phyloP scores from a whole-genome alignment of 257 asterid species.

The Solanum gandarillasii region DNA sequence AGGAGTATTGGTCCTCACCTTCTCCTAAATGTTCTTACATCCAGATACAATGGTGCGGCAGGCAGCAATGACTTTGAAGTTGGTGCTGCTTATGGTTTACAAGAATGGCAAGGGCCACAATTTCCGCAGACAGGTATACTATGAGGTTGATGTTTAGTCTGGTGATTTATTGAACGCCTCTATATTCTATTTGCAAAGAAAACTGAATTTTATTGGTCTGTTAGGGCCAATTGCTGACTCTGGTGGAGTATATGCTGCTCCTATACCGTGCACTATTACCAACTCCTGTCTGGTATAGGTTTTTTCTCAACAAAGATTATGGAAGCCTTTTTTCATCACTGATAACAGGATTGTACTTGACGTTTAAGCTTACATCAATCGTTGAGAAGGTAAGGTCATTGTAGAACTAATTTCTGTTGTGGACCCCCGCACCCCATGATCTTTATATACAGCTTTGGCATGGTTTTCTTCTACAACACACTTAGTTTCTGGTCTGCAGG shows the following conservation, averaged over 20 bases:
- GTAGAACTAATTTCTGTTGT: neutral
- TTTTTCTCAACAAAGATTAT: constrained; percentile 83
- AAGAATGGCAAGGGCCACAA: constrained; percentile 76
- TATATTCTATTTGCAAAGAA: neutral
- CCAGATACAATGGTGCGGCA: constrained; percentile 82
- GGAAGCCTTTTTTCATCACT: constrained; percentile 88
- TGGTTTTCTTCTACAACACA: neutral
- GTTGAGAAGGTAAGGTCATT: constrained; percentile 59
- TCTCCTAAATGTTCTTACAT: constrained; percentile 3
- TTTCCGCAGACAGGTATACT: constrained; percentile 79
- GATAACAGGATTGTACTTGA: constrained; percentile 79
- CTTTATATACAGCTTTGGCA: neutral
- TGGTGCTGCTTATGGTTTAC: constrained; percentile 60
- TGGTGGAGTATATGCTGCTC: constrained; percentile 79
- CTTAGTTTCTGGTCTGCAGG: constrained; percentile 27
- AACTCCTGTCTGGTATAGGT: constrained; percentile 89
- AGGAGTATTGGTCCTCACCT: neutral
- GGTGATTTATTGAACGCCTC: neutral
- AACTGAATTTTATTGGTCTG: constrained; percentile 9
- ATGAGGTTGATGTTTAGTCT: neutral
- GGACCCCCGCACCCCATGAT: neutral
- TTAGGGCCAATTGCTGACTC: constrained; percentile 87
- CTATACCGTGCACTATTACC: constrained; percentile 88
- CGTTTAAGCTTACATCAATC: constrained; percentile 78
- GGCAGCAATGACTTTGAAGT: constrained; percentile 73